A percentile compares a stretch with the other conserved stretches of the same genome.
These are phyloP conservation scores for Neurospora pannonica DNA, from an alignment of 495 filamentous ascomycete species.

Conservation along the genomic window DNA sequence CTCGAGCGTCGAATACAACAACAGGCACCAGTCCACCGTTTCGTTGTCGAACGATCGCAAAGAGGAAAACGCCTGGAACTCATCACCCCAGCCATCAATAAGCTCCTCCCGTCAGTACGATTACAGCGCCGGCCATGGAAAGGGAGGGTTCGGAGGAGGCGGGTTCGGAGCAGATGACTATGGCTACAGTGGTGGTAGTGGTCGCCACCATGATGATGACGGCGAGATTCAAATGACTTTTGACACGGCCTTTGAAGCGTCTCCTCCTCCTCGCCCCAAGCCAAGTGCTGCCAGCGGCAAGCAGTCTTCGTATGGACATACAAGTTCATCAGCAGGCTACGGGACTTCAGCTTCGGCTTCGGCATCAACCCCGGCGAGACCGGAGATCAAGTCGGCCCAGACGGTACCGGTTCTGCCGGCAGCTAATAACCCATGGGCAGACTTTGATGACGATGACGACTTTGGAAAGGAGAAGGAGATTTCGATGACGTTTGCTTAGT, in stretches of 20 bases:
- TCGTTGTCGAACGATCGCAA: constrained; percentile 13
- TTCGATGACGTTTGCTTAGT: constrained; percentile 63
- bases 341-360: constrained; percentile 1
- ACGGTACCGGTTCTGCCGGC: constrained; percentile 37
- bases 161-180: not conserved
- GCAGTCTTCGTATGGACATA: not conserved
- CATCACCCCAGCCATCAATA: constrained; percentile 9
- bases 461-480: constrained; percentile 64
- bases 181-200: not conserved
- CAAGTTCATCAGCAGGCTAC: not conserved
- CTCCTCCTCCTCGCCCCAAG: not conserved
- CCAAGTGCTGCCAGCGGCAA: not conserved
- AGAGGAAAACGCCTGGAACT: constrained; percentile 12
- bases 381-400: constrained; percentile 28
- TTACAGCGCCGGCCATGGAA: not conserved
- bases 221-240: constrained; percentile 62
- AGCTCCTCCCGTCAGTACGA: not conserved
- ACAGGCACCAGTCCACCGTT: constrained; percentile 10
- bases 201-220: constrained; percentile 13
- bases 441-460: constrained; percentile 67
- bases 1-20: constrained; percentile 10
- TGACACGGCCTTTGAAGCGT: constrained; percentile 47
- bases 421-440: constrained; percentile 71
- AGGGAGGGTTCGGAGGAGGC: not conserved
- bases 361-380: constrained; percentile 26